These are phyloP conservation scores for Lentinula edodes DNA, from an alignment of 768 basidiomycete species.

Conservation along the genomic window DNA sequence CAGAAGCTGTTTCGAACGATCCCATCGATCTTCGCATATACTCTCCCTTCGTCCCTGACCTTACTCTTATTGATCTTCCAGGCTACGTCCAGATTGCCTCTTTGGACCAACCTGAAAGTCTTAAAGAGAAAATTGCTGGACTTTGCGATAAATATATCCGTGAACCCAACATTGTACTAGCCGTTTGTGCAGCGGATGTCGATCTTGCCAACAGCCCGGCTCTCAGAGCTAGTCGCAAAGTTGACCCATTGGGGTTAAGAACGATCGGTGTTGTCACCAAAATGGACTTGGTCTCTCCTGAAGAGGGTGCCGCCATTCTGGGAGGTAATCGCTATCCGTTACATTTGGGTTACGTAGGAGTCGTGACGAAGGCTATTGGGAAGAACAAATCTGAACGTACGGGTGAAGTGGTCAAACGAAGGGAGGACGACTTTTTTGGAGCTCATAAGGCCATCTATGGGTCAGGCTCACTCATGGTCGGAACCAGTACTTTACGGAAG, in stretches of 20 bases:
- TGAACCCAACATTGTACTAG: conserved; percentile 99
- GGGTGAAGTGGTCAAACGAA: conserved; percentile 44
- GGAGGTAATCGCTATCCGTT: conserved; percentile 93
- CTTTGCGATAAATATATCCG: conserved; percentile 97
- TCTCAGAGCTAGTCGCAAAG: conserved; percentile 84
- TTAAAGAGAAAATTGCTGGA: conserved; percentile 86
- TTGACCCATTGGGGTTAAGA: conserved; percentile 90
- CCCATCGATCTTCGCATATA: conserved; percentile 97
- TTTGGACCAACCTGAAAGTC: conserved; percentile 89
- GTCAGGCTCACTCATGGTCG: conserved; percentile 71
- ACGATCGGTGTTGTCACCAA: conserved; percentile 98
- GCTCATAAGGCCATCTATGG: conserved; percentile 59
- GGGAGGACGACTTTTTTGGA: conserved; percentile 66
- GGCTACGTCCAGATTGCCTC: conserved; percentile 96
- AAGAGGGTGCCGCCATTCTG: conserved; percentile 76
- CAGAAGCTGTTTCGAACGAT: conserved; percentile 87
- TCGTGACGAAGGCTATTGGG: conserved; percentile 77
- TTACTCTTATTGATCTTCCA: conserved; percentile 95
- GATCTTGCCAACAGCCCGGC: conserved; percentile 98
- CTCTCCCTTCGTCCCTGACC: conserved; percentile 92
- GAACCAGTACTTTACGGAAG: conserved; percentile 83
- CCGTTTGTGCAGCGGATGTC: conserved; percentile 97
- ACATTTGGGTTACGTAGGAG: conserved; percentile 95
- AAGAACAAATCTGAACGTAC: conserved; percentile 49
- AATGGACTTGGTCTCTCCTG: conserved; percentile 93